Percentiles rank a stretch among this genome's conserved stretches.
Conservation (phyloP, 73 alveolate genomes). For the Tetrahymena malaccensis region DNA sequence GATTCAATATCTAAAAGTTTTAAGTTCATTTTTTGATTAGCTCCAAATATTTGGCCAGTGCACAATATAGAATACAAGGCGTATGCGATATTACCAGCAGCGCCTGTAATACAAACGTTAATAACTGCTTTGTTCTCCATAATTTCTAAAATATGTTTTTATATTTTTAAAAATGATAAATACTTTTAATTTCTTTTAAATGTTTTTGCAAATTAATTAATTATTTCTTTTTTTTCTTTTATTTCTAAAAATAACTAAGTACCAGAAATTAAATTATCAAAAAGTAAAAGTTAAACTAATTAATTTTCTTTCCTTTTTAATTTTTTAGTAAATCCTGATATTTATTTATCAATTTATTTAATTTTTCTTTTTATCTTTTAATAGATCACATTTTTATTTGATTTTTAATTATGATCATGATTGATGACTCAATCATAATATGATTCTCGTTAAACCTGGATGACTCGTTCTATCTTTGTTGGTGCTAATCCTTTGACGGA, state of each 20-base stretch:
- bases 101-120: conserved; percentile 38
- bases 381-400: background rate
- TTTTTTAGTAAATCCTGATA: background rate
- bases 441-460: background rate
- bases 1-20: conserved; percentile 18
- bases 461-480: background rate
- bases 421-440: background rate
- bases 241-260: background rate
- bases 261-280: background rate
- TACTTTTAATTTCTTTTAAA: background rate
- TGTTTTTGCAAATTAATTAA: background rate
- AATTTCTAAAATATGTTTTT: background rate
- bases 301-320: background rate
- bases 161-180: background rate
- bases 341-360: too few species aligned
- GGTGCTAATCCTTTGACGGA: background rate
- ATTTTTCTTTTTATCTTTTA: background rate
- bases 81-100: conserved; percentile 42
- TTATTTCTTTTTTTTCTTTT: background rate
- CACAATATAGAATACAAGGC: conserved; percentile 37
- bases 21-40: background rate
- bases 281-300: background rate
- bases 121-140: conserved; percentile 3
- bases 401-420: background rate
- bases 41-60: conserved; percentile 35